These are phyloP conservation scores for Lophiotrema nucula DNA, from an alignment of 495 filamentous ascomycete genomes.

Conservation along the genomic window DNA sequence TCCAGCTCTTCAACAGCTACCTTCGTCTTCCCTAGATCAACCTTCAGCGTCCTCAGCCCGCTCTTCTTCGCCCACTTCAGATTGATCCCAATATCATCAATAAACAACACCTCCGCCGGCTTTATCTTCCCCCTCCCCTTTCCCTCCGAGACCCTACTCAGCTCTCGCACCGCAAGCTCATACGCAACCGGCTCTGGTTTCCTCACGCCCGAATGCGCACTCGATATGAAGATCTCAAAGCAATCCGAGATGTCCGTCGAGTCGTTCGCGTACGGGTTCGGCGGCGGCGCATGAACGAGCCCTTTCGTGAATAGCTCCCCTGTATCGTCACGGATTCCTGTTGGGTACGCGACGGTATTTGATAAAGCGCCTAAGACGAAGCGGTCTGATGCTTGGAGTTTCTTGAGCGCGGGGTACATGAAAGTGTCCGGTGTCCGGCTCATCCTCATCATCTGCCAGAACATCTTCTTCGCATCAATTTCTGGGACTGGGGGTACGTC, in stretches of 20 bases:
- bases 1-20: conserved; percentile 74
- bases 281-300: conserved; percentile 10
- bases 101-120: conserved; percentile 73
- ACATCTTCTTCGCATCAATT: conserved; percentile 77
- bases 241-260: conserved; percentile 52
- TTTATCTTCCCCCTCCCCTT: conserved; percentile 51
- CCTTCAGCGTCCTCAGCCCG: conserved; percentile 83
- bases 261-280: conserved; percentile 6
- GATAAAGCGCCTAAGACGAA: conserved; percentile 79
- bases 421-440: conserved; percentile 72
- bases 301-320: conserved; percentile 20
- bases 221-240: conserved; percentile 83
- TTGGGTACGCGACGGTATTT: conserved; percentile 82
- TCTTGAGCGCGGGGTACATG: conserved; percentile 81
- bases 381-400: conserved; percentile 58
- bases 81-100: conserved; percentile 97
- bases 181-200: conserved; percentile 88
- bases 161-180: conserved; percentile 62
- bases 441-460: conserved; percentile 87
- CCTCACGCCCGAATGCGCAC: conserved; percentile 79
- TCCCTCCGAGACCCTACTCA: conserved; percentile 59
- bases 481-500: conserved; percentile 61
- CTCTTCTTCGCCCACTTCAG: conserved; percentile 71
- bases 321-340: conserved; percentile 43
- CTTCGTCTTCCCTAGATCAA: conserved; percentile 70